Evolutionary conservation across 768 basidiomycete species (phyloP), one percentile per base, ranked within the genome.

Genomic region (Auriscalpium vulgare): DNA sequence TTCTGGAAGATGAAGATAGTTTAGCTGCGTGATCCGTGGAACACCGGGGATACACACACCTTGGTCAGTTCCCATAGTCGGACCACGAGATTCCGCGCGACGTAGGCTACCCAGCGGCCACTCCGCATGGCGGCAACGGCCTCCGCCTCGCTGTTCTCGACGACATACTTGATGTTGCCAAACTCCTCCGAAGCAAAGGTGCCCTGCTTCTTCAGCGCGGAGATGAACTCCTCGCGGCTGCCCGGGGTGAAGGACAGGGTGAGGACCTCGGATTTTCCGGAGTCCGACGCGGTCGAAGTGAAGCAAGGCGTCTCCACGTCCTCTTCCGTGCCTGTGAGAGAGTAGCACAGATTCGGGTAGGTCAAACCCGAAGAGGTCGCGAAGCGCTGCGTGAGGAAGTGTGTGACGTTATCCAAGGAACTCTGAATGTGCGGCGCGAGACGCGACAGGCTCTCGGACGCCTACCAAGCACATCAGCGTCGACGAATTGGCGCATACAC

Each of bases 61-160:
- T 88, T 91, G 48, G 89, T 83, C 36, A 95, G 76, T 51, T 87
- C 82, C 83, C 86, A 95, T 77, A 95, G 94, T 11, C 93, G 82
- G 52, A 87, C 66, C 34, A 90, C 78, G 34, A 92, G 73, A 0
- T 87, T 82, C 34, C 84, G 75, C 8, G 80, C 79, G 2, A 95
- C 95, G 62, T 97, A 95, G 0, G 90, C 85, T 47, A 95, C 79
- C 94, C 94, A 97, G 57, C 83, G 87, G 43, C 87, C 82, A 55
- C 84, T 87, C 68, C 81, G 82, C 82, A 91, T 88, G 58, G 87
- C 82, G 16, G 78, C 81, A 50, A 90, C 82, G 10, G 80, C 72
- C 56, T 81, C 68, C 63, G 64, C 78, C 59, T 74, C 73, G 29
- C 56, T 70, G 59, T 66, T 70, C 56, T 84, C 82, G 29, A 80